A percentile compares a stretch with the other conserved stretches of the same genome.
phyloP scores from a whole-genome alignment of 306 rosid species.

The Vicia sativa region DNA sequence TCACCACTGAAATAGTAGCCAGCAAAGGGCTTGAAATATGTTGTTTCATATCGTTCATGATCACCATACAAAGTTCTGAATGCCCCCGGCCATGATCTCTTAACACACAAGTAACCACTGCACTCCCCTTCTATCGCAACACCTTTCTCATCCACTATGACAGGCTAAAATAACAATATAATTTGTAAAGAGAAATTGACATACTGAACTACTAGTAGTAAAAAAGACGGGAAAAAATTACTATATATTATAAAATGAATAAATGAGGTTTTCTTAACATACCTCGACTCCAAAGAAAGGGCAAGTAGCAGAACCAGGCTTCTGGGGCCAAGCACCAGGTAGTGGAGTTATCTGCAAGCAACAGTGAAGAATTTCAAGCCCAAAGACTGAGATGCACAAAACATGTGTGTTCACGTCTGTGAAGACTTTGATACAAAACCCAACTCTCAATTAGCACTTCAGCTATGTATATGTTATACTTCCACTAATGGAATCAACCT shows the following conservation, averaged over 20 bases:
- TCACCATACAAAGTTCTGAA: slow-evolving; percentile 95
- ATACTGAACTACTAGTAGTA: slow-evolving; percentile 8
- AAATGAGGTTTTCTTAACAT: slow-evolving; percentile 27
- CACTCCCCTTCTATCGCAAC: slow-evolving; percentile 92
- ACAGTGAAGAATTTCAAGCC: slow-evolving; percentile 29
- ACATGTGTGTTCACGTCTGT: background rate
- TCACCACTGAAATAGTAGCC: slow-evolving; percentile 98
- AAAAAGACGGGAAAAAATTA: slow-evolving; percentile 15
- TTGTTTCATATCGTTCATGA: slow-evolving; percentile 95
- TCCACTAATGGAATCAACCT: slow-evolving; percentile 17
- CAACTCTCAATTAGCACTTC: slow-evolving; percentile 27
- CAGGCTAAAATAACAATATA: slow-evolving; percentile 60
- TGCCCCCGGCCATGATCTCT: slow-evolving; percentile 96
- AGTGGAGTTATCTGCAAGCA: slow-evolving; percentile 86
- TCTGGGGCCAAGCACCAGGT: slow-evolving; percentile 99
- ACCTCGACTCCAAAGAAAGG: slow-evolving; percentile 99
- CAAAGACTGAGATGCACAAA: slow-evolving; percentile 2
- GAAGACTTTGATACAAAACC: slow-evolving; percentile 6
- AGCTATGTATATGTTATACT: background rate
- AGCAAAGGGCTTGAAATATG: slow-evolving; percentile 94
- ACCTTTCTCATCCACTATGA: slow-evolving; percentile 93
- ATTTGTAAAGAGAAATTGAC: slow-evolving; percentile 33
- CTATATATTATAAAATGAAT: slow-evolving; percentile 26
- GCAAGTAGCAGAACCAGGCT: slow-evolving; percentile 98
- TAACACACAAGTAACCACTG: slow-evolving; percentile 88